These are phyloP conservation scores for Mycena galopus DNA, from an alignment of 768 basidiomycete genomes.

Conservation along the genomic window DNA sequence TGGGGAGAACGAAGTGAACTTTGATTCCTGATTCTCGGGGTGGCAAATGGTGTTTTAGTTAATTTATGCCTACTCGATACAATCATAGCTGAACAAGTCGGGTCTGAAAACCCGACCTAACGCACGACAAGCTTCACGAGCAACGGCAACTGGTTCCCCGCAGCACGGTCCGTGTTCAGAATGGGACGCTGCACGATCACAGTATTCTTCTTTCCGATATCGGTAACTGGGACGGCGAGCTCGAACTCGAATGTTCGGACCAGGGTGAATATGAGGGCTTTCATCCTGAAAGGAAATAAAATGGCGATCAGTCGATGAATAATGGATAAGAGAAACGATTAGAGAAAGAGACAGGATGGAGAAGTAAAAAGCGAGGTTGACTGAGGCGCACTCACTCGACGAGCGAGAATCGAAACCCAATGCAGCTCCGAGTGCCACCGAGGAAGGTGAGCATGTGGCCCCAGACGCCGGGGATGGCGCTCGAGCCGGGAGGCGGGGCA, in stretches of 20 bases:
- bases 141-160: constrained; percentile 28
- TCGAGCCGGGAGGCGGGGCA: constrained; percentile 21
- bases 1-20: too few relatives aligned
- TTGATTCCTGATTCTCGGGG: too few relatives aligned
- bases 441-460: constrained; percentile 55
- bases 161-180: too few relatives aligned
- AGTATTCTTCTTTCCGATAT: background rate
- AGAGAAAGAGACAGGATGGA: too few relatives aligned
- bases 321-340: too few relatives aligned
- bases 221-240: constrained; percentile 11
- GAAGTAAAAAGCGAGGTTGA: too few relatives aligned
- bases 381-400: constrained; percentile 26
- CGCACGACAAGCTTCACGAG: constrained; percentile 5
- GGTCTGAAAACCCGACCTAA: too few relatives aligned
- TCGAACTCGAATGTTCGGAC: constrained; percentile 26
- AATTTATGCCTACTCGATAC: too few relatives aligned
- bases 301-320: too few relatives aligned
- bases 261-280: constrained; percentile 9
- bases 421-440: constrained; percentile 59
- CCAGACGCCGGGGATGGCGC: constrained; percentile 55
- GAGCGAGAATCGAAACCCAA: constrained; percentile 44
- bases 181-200: constrained; percentile 19
- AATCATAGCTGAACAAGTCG: too few relatives aligned
- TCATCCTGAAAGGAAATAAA: too few relatives aligned
- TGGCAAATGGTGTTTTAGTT: too few relatives aligned